Base-by-base conservation (phyloP, 495 filamentous ascomycete species). In the Wilcoxina mikolae region DNA sequence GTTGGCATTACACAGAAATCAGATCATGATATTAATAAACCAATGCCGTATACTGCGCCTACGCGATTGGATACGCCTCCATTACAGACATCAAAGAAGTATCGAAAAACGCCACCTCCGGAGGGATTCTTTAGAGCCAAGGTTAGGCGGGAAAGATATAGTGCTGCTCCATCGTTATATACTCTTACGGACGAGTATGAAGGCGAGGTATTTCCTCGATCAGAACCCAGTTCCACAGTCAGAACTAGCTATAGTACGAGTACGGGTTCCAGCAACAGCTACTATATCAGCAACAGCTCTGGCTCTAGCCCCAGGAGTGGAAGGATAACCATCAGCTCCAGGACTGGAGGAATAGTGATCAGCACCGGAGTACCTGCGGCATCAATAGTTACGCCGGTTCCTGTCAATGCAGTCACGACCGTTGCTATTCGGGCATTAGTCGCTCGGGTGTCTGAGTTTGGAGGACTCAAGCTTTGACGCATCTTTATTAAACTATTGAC, bases 31-130 rank as follows among this genome's bases (percentile, higher is more conserved):
- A n/a, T n/a, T n/a, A n/a, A n/a, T n/a, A n/a, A 39, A 18, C 35
- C 35, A 39, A 39, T 11, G 11, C 43, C 43, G 15, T 50, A 27
- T 31, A 29, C 26, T 12, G 47, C 47, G 4, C 47, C 26, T 17
- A 33, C 26, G 2, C 20, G 49, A 9, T n/a, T 52, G 2, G 49
- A 52, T 23, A 52, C 49, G 24, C 49, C 49, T 3, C 29, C 45
- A 5, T 23, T 31, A 7, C 33, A 28, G 9, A 12, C 28, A 22
- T 9, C 46, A 17, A 52, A 52, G 27, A 49, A 49, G 24, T 52
- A 52, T n/a, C 28, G 49, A 10, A 52, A 52, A 24, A 52, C 49
- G 2, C 49, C 49, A 38, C 49, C 49, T 3, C 49, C 49, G 1
- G 9, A 17, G 24, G 31, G 29, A 1, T 52, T 52, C 33, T 52